Base-by-base conservation (phyloP, 495 filamentous ascomycete species). In the Umbilicaria muhlenbergii region DNA sequence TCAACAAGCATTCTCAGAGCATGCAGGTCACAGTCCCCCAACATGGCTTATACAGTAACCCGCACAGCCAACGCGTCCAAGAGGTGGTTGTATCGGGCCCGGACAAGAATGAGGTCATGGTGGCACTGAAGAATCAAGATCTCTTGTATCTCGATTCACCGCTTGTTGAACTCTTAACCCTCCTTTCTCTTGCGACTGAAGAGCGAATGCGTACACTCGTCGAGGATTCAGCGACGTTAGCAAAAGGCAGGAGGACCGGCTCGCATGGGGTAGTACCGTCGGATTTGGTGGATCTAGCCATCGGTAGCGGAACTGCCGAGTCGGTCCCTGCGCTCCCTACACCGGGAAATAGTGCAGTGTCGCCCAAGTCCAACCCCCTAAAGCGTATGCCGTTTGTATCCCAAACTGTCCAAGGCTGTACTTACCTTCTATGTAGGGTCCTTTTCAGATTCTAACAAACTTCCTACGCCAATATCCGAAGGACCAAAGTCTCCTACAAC, bases 131-230 rank as follows among this genome's bases (percentile, higher is more conserved):
- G 2, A 77, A 77, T 11, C 65, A 72, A 44, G 71, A 67, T 1
- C 73, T 76, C 2, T 66, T 83, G n/a, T 70, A 87, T 16, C 75
- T 76, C 13, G 63, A 72, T 19, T 68, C 78, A 2, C 71, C 67
- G 32, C 58, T 91, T 31, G 76, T 77, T 12, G 83, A 93, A 40
- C 76, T 93, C 39, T 51, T 92, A 15, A 74, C 80, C 19, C 65
- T 92, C 19, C 42, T 92, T 28, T 87, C 83, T 8, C 69, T 91
- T 28, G 78, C 80, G 6, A 73, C 80, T 32, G 78, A 85, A 46
- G 78, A 86, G 52, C 71, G 81, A 17, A 34, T 92, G 19, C 64
- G 79, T 34, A 69, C 71, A 3, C 57, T 91, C 11, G 45, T 91
- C 17, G 78, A 85, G 50, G 84, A 91, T 53, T 75, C 80, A 5